These are phyloP conservation scores for Lentinula detonsa DNA, from an alignment of 768 basidiomycete species.

Conservation along the genomic window DNA sequence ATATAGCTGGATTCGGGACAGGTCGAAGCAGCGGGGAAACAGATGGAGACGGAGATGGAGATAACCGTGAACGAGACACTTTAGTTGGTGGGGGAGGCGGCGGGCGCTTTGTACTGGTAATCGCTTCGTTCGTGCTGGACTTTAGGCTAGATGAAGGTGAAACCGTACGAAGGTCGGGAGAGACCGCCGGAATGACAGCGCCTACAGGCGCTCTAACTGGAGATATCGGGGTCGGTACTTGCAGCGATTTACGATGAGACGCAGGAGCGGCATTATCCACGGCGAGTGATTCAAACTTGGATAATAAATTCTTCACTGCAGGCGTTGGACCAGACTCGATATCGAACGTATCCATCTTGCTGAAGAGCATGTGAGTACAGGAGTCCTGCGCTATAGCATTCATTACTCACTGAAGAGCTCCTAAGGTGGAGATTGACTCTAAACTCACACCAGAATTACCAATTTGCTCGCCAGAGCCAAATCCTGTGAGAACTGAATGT, in stretches of 20 bases:
- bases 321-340: slow-evolving; percentile 51
- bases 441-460: neutral
- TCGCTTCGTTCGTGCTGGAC: slow-evolving; percentile 4
- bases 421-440: neutral
- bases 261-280: slow-evolving; percentile 21
- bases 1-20: slow-evolving; percentile 30
- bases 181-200: slow-evolving; percentile 21
- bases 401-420: neutral
- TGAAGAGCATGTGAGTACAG: neutral
- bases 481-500: neutral
- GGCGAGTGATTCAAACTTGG: slow-evolving; percentile 67
- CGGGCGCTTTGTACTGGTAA: slow-evolving; percentile 34
- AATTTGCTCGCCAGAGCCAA: neutral
- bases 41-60: slow-evolving; percentile 33
- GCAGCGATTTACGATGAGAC: slow-evolving; percentile 5
- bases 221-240: slow-evolving; percentile 14
- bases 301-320: slow-evolving; percentile 65
- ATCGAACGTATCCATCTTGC: slow-evolving; percentile 14
- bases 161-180: slow-evolving; percentile 32
- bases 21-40: slow-evolving; percentile 50
- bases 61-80: slow-evolving; percentile 21
- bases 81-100: slow-evolving; percentile 55
- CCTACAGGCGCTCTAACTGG: slow-evolving; percentile 25
- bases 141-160: slow-evolving; percentile 54
- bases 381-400: too few species aligned